Evolutionary conservation across 805 yeast species (phyloP), one percentile per base, ranked within the genome.

Genomic region (Pichia occidentalis): DNA sequence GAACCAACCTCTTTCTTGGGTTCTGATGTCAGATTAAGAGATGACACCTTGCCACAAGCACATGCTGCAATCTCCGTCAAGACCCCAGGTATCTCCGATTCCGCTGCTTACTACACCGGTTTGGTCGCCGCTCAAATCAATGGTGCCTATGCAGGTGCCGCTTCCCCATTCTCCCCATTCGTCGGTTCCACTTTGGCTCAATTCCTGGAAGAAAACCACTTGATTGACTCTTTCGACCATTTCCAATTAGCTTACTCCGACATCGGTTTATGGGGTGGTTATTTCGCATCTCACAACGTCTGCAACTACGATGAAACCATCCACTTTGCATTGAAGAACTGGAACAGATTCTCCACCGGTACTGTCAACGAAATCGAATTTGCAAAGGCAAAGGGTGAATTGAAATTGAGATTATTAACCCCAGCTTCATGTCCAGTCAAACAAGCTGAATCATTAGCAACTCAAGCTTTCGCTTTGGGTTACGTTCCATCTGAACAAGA

Each of bases 21-120:
- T 60, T 82, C 92, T 32, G 94, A 84, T 60, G 80, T 82, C 49
- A 78, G 88, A 74, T 67, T 82, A 68, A 80, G 95, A 77, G 95
- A 84, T 59, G 95, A 84, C 64, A 84, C 86, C 52, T 60, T 80
- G 56, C 85, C 90, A 58, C 73, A 76, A 59, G 92, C 90, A 40
- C 80, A 81, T 71, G 71, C 82, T 53, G 64, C 87, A 39, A 70
- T 84, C 53, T 86, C 87, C 42, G 90, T 72, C 39, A 70, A 75
- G 56, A 85, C 86, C 67, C 88, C 81, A 64, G 67, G 80, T 30
- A 44, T 70, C 34, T 19, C 23, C 14, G 55, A 57, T 44, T 77
- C 88, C 40, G 75, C 80, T 49, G 73, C 80, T 54, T 81, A 71
- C 68, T 71, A 71, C 62, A 74, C 75, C 45, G 80, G 90, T 49